Percentiles rank a stretch among this genome's conserved stretches.
phyloP scores from a whole-genome alignment of 306 rosid species.

The Chamaecrista fasciculata region DNA sequence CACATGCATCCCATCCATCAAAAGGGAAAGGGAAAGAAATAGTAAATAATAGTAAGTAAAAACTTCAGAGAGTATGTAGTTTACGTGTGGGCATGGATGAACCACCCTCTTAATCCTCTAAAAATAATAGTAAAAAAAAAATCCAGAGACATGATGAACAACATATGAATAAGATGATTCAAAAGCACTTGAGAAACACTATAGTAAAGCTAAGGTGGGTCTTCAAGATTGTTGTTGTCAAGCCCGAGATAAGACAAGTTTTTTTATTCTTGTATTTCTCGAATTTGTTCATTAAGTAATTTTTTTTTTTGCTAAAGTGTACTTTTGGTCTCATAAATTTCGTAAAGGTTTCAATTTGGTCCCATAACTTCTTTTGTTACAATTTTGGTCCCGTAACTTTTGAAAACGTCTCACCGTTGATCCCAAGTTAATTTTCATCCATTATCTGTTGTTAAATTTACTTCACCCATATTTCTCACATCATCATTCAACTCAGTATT shows the following conservation, averaged over 20 bases:
- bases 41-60: not conserved
- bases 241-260: constrained; percentile 64
- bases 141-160: constrained; percentile 18
- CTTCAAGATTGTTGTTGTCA: constrained; percentile 66
- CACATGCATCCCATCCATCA: not conserved
- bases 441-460: no score
- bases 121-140: constrained; percentile 20
- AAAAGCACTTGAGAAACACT: constrained; percentile 34
- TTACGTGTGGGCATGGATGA: not conserved
- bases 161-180: constrained; percentile 29
- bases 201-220: constrained; percentile 41
- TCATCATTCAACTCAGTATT: no score
- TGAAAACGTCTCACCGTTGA: no score
- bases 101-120: constrained; percentile 18
- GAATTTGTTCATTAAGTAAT: no score
- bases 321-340: no score
- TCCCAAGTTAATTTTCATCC: no score
- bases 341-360: no score
- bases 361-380: no score
- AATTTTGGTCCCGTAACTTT: no score
- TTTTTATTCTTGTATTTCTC: constrained; percentile 51
- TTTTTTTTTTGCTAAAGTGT: no score
- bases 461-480: no score
- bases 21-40: not conserved
- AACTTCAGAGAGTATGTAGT: not conserved